These are phyloP conservation scores for Linderina pennispora DNA, from an alignment of 192 early-diverging fungal species.

Conservation along the genomic window DNA sequence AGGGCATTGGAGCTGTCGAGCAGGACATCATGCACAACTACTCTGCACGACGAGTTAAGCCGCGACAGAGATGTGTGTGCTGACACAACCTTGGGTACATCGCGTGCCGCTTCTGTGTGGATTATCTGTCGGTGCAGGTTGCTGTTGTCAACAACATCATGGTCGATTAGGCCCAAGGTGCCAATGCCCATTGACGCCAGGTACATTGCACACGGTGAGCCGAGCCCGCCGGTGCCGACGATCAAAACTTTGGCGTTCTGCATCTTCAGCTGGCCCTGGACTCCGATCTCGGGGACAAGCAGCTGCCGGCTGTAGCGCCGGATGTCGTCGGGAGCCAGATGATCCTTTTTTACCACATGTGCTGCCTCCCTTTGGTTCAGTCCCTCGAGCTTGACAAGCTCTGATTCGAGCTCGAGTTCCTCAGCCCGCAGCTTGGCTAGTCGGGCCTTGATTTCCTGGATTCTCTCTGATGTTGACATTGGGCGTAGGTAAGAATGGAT, in stretches of 20 bases:
- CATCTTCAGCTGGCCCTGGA: conserved; percentile 68
- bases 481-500: background rate
- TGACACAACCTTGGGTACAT: conserved; percentile 66
- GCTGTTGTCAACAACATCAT: conserved; percentile 83
- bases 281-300: conserved; percentile 68
- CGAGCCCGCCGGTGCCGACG: conserved; percentile 93
- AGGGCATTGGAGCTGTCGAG: conserved; percentile 80
- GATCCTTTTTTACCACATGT: conserved; percentile 4
- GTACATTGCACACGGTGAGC: conserved; percentile 82
- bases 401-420: conserved; percentile 31
- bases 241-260: conserved; percentile 71
- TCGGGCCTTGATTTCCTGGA: conserved; percentile 9
- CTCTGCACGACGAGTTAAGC: conserved; percentile 61
- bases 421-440: conserved; percentile 19
- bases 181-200: conserved; percentile 86
- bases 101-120: conserved; percentile 65
- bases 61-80: conserved; percentile 54
- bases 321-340: conserved; percentile 65
- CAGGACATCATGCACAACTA: conserved; percentile 59
- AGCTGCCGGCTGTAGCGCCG: conserved; percentile 81
- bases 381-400: conserved; percentile 26
- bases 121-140: conserved; percentile 96
- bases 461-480: conserved; percentile 3
- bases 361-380: background rate
- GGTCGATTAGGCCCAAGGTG: conserved; percentile 84